Evolutionary conservation across 495 filamentous ascomycete genomes (phyloP).

Genomic region (Trichocladium uniseriatum): DNA sequence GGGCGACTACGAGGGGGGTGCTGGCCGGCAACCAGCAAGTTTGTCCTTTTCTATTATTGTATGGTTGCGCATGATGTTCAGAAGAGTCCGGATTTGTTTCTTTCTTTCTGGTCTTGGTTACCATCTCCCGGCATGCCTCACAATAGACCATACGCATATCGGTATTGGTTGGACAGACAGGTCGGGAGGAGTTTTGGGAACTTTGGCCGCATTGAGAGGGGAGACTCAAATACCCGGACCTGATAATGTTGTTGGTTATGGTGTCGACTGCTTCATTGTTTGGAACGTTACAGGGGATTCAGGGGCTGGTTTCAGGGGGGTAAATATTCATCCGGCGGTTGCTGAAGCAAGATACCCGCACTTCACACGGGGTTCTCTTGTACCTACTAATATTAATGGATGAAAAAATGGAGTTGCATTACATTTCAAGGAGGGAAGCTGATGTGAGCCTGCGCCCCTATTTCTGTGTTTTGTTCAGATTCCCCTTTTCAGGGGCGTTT

Average conservation of each 20-base stretch:
- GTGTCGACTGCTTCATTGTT: background rate
- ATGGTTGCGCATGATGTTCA: background rate
- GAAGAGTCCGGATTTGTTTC: background rate
- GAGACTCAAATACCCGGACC: background rate
- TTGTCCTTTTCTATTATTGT: too few relatives aligned
- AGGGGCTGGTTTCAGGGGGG: slow-evolving; percentile 1
- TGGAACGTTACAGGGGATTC: background rate
- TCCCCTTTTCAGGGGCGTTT: background rate
- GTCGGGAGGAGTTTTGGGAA: background rate
- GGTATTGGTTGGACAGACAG: background rate
- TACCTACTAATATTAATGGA: background rate
- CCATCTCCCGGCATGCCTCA: background rate
- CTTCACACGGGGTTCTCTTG: background rate
- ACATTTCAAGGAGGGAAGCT: background rate
- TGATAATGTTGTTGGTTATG: slow-evolving; percentile 4
- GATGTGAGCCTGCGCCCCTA: too few relatives aligned
- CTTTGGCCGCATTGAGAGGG: too few relatives aligned
- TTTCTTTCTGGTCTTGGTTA: background rate
- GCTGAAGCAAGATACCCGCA: background rate
- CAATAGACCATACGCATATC: background rate
- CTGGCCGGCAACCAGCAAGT: too few relatives aligned
- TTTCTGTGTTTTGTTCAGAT: background rate
- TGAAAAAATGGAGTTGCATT: background rate
- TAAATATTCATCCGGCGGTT: background rate
- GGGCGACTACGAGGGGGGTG: too few relatives aligned